Percentiles rank a stretch among this genome's conserved stretches.
Evolutionary conservation across 176 grass and related monocot genomes (phyloP).

Genomic region (Ensete ventricosum): DNA sequence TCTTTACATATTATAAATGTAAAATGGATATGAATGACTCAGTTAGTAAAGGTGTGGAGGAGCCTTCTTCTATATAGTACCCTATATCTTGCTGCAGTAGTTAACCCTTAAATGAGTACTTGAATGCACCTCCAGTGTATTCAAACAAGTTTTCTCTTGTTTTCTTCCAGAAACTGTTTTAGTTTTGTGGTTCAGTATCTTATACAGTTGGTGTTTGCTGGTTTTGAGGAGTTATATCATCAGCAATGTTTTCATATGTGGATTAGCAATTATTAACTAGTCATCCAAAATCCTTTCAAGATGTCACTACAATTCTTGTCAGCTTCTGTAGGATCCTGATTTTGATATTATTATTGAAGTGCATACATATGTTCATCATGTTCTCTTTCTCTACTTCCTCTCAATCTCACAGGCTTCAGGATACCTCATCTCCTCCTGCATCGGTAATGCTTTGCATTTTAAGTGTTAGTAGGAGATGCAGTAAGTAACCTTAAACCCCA

Average conservation of each 20-base stretch:
- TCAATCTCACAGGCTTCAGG: neutral
- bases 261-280: too few species aligned
- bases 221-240: too few species aligned
- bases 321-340: neutral
- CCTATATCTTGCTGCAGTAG: neutral
- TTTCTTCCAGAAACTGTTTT: neutral
- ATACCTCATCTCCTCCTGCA: too few species aligned
- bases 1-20: neutral
- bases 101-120: neutral
- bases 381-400: slow-evolving; percentile 2
- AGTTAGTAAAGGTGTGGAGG: neutral
- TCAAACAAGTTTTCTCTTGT: neutral
- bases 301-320: neutral
- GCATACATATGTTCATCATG: slow-evolving; percentile 3
- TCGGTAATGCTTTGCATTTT: too few species aligned
- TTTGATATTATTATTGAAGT: neutral
- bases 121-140: neutral
- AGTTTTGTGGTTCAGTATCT: too few species aligned
- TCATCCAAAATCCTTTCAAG: too few species aligned
- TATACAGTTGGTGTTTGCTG: too few species aligned
- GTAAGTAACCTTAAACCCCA: too few species aligned
- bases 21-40: neutral
- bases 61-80: neutral
- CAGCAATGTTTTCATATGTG: too few species aligned
- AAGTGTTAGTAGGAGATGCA: too few species aligned